These are phyloP conservation scores for Nemania abortiva DNA, from an alignment of 2,329 filamentous ascomycete genomes.

Conservation along the genomic window DNA sequence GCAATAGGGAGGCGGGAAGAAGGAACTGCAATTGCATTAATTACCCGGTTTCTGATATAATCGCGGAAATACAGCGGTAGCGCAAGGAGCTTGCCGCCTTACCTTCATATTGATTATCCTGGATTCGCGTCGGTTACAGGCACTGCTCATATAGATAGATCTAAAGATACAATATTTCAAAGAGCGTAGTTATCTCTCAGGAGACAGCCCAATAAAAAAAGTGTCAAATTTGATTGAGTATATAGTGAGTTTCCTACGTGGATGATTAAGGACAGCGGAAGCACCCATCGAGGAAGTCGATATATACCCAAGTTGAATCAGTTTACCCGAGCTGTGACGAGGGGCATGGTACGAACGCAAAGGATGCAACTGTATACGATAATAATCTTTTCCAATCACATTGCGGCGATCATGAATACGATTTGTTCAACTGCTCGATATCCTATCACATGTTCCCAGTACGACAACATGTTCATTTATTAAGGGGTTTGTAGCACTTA, in stretches of 20 bases:
- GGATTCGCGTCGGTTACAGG: no score
- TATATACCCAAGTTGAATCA: neutral
- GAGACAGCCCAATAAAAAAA: neutral
- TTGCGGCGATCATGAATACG: neutral
- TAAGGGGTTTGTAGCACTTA: neutral
- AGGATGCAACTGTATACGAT: neutral
- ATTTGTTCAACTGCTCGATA: neutral
- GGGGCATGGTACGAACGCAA: neutral
- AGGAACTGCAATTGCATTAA: constrained; percentile 11
- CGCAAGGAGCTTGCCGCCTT: neutral
- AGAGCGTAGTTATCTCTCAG: neutral
- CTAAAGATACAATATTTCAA: neutral
- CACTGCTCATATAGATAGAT: neutral
- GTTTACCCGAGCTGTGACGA: constrained; percentile 29
- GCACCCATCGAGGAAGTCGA: neutral
- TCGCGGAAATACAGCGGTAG: neutral
- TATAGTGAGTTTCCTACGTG: neutral
- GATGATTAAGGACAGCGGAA: neutral
- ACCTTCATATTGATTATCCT: constrained; percentile 34
- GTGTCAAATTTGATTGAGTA: neutral
- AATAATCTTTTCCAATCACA: neutral
- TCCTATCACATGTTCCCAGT: neutral
- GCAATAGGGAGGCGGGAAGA: neutral
- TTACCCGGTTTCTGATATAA: no score
- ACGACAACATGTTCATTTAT: neutral